Evolutionary conservation across 148 eudicot genomes (phyloP), one percentile per base, ranked within the genome.

Genomic region (Salicornia ramosissima): DNA sequence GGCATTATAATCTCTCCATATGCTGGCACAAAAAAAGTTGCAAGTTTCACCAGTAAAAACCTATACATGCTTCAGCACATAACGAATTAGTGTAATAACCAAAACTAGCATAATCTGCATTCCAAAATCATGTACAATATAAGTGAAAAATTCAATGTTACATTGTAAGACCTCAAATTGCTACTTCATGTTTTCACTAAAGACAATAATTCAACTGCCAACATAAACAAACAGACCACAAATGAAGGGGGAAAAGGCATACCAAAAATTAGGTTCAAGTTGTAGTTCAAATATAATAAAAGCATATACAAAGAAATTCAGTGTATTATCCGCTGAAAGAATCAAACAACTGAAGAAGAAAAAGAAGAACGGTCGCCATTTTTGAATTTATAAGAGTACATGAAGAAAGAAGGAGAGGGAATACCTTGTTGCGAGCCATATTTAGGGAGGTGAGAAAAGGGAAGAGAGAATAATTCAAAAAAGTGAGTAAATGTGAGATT

Each of bases 401-500:
- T 11, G 42, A 31, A 6, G 12, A 31, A 12, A 50, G 28, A 61
- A 25, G 10, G 46, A 10, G 18, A 30, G 46, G 13, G 53, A 30
- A 52, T 69, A 88, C 92, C 92, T 82, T 88, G 69, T 85, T 88
- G 51, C 92, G 87, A 73, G 92, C 92, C 92, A 88, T 87, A 67
- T 49, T 36, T 51, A 0, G 21, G 46, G 29, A 40, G 64, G 59
- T 28, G 42, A 47, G 22, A 22, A 49, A 16, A 55, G 70, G 9
- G 36, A 53, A 19, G 22, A 22, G 46, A 18, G 60, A 56, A 25
- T 46, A 19, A n/a, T 49, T 49, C 19, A 36, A 36, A 36, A 26
- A 10, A 2, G 2, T 53, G n/a, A 75, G 22, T 26, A n/a, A 33
- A 52, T 22, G 68, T 40, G 63, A 64, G 40, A 70, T 65, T 69